phyloP scores from a whole-genome alignment of 1,284 basidiomycete genomes.

The Agaricales sp. region DNA sequence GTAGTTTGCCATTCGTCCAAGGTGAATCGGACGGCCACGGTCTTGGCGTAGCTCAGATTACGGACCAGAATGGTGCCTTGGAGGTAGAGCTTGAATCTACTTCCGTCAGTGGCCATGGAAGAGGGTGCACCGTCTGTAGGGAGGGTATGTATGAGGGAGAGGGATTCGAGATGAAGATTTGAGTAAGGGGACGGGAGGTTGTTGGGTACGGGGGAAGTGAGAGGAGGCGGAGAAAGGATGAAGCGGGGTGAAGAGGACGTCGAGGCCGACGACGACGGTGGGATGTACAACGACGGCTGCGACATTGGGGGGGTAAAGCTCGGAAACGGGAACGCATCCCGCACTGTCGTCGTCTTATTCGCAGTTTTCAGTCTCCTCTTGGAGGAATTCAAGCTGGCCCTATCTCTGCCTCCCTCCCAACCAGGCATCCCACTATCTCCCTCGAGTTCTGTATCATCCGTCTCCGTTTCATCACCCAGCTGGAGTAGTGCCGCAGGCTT shows the following conservation, averaged over 20 bases:
- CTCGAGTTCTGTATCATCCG: not conserved
- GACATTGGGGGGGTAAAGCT: not conserved
- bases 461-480: not conserved
- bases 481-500: not conserved
- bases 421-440: not conserved
- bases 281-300: not conserved
- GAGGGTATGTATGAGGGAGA: conserved; percentile 54
- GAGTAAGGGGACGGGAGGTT: conserved; percentile 62
- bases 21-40: not conserved
- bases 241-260: conserved; percentile 32
- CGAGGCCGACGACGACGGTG: not conserved
- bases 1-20: not conserved
- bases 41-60: not conserved
- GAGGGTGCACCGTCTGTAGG: conserved; percentile 73
- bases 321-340: not conserved
- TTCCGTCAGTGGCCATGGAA: conserved; percentile 31
- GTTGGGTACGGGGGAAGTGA: conserved; percentile 64
- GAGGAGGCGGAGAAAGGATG: conserved; percentile 43
- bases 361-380: no score
- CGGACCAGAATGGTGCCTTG: not conserved
- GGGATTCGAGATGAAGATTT: conserved; percentile 55
- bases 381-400: no score
- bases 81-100: not conserved
- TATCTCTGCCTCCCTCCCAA: not conserved
- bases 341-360: no score